Evolutionary conservation across 495 filamentous ascomycete genomes (phyloP), one percentile per base, ranked within the genome.

Genomic region (Aspergillus indologenus): DNA sequence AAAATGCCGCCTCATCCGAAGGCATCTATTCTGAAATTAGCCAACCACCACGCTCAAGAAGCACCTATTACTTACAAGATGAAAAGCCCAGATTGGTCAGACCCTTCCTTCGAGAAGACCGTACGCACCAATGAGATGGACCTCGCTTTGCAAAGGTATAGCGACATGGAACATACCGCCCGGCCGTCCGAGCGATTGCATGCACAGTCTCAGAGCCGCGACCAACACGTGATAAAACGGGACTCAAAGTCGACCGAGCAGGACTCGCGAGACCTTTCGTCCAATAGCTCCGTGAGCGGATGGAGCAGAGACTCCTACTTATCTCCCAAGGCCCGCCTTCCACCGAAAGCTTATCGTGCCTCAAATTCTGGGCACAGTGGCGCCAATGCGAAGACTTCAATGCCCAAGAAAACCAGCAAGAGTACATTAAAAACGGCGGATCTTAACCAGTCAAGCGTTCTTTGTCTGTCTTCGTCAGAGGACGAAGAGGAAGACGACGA

Each of bases 391-490:
- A 65, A 68, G 53, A 65, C 61, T 43, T 45, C 65, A 0, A 40
- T 75, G 60, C 74, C 69, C 9, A 76, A 75, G 56, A 78, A 75
- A 57, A 75, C 68, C 40, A 73, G 74, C 63, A 75, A 71, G 54
- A 80, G 70, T 46, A 75, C 74, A 6, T 63, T 83, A 61, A 76
- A 72, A 47, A 76, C 71, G 40, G 62, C 64, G 9, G 79, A 85
- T 53, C 66, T 84, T 50, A 75, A 76, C 43, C 74, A 76, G 12
- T 75, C 75, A 9, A 85, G 82, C 61, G 75, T 84, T 12, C 74
- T 85, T 6, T 82, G 76, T 29, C 73, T 84, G 17, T 85, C 82
- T 2, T 85, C 81, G 17, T 85, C 82, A 0, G 81, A 83, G 46
- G 78, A 81, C 53, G 82, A 84, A 61, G 70, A 70, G 19, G 77